Conservation (phyloP, 2,329 filamentous ascomycete genomes). For the Samsoniella hepiali region DNA sequence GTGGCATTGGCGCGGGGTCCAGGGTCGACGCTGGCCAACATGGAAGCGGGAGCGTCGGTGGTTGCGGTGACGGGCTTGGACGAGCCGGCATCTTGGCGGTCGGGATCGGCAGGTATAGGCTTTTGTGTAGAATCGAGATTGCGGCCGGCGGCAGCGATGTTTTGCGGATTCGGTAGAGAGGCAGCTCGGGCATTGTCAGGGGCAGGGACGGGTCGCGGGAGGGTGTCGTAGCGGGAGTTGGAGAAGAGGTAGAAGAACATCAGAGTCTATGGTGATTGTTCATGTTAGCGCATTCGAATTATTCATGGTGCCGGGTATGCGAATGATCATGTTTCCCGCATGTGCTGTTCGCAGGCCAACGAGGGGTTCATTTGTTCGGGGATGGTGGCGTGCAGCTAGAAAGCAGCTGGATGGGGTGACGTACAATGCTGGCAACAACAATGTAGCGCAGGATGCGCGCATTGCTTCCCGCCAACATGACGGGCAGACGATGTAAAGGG, state of each 20-base stretch:
- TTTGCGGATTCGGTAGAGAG: slow-evolving; percentile 20
- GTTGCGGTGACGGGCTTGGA: slow-evolving; percentile 51
- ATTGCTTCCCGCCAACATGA: slow-evolving; percentile 61
- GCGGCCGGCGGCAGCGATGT: not conserved
- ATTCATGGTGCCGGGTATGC: slow-evolving; percentile 2
- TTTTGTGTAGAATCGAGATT: slow-evolving; percentile 22
- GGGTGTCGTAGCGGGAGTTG: slow-evolving; percentile 45
- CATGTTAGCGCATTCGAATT: slow-evolving; percentile 21
- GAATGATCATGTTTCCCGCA: no score
- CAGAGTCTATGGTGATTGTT: slow-evolving; percentile 47
- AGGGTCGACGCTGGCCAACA: slow-evolving; percentile 45
- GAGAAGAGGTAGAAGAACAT: slow-evolving; percentile 81
- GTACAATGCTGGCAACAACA: slow-evolving; percentile 79
- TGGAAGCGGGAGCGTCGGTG: slow-evolving; percentile 53
- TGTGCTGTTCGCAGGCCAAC: not conserved
- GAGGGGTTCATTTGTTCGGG: not conserved
- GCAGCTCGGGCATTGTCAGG: slow-evolving; percentile 19
- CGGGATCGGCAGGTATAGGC: slow-evolving; percentile 26
- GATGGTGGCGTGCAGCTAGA: slow-evolving; percentile 18
- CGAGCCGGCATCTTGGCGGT: slow-evolving; percentile 36
- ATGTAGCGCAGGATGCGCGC: slow-evolving; percentile 75
- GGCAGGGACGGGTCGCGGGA: slow-evolving; percentile 23
- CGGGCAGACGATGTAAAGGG: slow-evolving; percentile 8
- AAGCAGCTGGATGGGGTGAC: slow-evolving; percentile 32
- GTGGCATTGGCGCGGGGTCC: slow-evolving; percentile 91